Conservation (phyloP, 768 basidiomycete genomes). For the Cubamyces lactineus region DNA sequence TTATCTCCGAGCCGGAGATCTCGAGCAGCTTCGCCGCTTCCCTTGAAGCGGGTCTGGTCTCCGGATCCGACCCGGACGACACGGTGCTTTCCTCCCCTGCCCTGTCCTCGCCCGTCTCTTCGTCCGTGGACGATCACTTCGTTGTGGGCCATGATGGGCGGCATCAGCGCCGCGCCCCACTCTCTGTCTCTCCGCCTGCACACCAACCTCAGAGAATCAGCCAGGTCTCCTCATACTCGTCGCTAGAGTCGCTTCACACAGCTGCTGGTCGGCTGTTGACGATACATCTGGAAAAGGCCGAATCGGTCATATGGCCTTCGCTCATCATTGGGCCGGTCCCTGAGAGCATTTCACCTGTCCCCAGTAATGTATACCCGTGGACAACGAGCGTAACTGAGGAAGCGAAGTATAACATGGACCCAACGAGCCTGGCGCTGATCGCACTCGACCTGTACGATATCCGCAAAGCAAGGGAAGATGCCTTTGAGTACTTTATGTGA, state of each 20-base stretch:
- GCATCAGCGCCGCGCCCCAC: constrained; percentile 19
- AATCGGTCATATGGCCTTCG: constrained; percentile 82
- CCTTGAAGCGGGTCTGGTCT: constrained; percentile 71
- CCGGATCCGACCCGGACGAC: constrained; percentile 65
- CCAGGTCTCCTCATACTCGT: constrained; percentile 75
- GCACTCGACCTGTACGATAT: constrained; percentile 77
- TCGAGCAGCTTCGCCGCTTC: constrained; percentile 86
- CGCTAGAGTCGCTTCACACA: constrained; percentile 69
- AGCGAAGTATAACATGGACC: constrained; percentile 81
- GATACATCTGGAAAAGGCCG: constrained; percentile 78
- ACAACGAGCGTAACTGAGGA: constrained; percentile 47
- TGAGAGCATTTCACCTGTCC: constrained; percentile 52
- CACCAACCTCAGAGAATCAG: constrained; percentile 39
- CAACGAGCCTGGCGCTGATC: constrained; percentile 75
- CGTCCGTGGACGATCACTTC: constrained; percentile 50
- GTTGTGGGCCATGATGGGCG: constrained; percentile 23
- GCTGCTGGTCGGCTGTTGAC: constrained; percentile 70
- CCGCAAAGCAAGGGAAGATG: constrained; percentile 71
- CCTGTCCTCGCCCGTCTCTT: constrained; percentile 62
- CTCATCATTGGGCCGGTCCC: constrained; percentile 78
- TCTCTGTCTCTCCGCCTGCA: constrained; percentile 19
- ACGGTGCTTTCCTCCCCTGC: constrained; percentile 55
- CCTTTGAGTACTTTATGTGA: constrained; percentile 81
- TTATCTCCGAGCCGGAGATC: constrained; percentile 83
- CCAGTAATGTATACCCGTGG: constrained; percentile 54